Percentiles rank a stretch among this genome's conserved stretches.
Conservation (phyloP, 345 rosid species). For the rapeseed (Brassica napus) region Da-Ae NC_063444.1:6979501-6980000, state of each 20-base stretch:
- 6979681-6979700: neutral
- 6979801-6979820: no score
- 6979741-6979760: neutral
- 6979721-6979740: neutral
- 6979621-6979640: neutral
- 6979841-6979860: conserved; percentile 24
- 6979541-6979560: neutral
- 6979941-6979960: conserved; percentile 48
- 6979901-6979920: conserved; percentile 4
- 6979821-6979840: neutral
- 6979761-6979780: neutral
- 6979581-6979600: neutral
- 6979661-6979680: neutral
- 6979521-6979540: neutral
- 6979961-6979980: conserved; percentile 49
- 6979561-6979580: neutral
- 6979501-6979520: no score
- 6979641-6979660: neutral
- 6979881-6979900: neutral
- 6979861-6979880: conserved; percentile 32
- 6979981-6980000: conserved; percentile 44
- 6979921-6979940: conserved; percentile 26
- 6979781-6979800: no score
- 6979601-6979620: conserved; percentile 1
- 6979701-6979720: neutral